A percentile compares a stretch with the other conserved stretches of the same genome.
Conservation (phyloP, 768 basidiomycete species). For the Leccinum truebloodii region DNA sequence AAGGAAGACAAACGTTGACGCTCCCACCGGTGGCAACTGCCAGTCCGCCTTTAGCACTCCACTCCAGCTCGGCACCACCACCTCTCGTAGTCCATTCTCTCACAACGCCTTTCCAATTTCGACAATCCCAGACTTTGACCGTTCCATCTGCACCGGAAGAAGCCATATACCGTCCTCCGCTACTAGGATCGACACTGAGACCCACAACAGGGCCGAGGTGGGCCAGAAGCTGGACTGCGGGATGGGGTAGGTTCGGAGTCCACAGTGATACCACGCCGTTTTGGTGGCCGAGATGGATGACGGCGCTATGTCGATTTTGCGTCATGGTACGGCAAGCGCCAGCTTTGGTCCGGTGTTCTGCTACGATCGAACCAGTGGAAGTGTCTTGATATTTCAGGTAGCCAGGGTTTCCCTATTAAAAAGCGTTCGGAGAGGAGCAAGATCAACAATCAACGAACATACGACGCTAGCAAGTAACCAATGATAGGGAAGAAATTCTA, state of each 20-base stretch:
- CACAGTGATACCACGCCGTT: constrained; percentile 96
- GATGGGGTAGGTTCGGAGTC: constrained; percentile 92
- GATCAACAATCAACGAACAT: constrained; percentile 31
- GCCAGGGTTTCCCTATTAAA: constrained; percentile 75
- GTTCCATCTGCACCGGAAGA: constrained; percentile 85
- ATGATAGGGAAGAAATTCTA: constrained; percentile 95
- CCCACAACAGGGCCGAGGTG: constrained; percentile 86
- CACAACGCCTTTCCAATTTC: constrained; percentile 92
- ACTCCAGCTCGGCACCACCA: constrained; percentile 69
- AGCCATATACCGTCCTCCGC: constrained; percentile 88
- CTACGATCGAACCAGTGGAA: constrained; percentile 84
- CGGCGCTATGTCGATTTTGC: constrained; percentile 91
- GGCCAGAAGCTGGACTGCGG: constrained; percentile 88
- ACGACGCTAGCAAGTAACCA: constrained; percentile 89
- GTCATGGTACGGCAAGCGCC: constrained; percentile 84
- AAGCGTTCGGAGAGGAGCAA: background rate
- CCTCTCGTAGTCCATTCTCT: constrained; percentile 77
- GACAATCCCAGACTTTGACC: constrained; percentile 95
- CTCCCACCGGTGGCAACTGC: constrained; percentile 81
- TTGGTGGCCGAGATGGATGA: constrained; percentile 92
- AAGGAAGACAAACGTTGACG: constrained; percentile 62
- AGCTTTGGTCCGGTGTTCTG: constrained; percentile 87
- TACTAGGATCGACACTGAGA: constrained; percentile 80
- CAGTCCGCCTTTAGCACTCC: constrained; percentile 84
- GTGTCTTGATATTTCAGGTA: constrained; percentile 97